Base-by-base conservation (phyloP, 192 early-diverging fungal genomes). In the Mycoemilia scoparia region DNA sequence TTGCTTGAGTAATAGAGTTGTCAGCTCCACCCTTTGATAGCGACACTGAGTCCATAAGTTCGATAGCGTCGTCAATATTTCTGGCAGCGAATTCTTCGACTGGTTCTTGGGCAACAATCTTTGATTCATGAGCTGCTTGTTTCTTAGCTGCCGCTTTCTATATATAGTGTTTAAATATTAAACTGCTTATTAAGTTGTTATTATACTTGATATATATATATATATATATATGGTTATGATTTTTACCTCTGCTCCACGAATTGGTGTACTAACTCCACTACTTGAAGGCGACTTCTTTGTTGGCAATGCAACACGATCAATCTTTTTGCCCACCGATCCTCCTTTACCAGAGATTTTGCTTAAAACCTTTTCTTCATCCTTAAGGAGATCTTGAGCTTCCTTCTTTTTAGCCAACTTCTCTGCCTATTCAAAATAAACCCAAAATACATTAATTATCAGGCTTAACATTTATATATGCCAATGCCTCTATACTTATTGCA, bases 31-130 rank as follows among this genome's bases (percentile, higher is more conserved):
- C 34, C 2, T 37, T 38, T 2, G 49, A 3, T 10, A 34, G 43
- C 5, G 52, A 43, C 16, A 71, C 33, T 2, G 66, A 27, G 15
- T 67, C 57, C 39, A 95, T 45, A 2, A 88, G 67, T 38, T 82
- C 73, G 4, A 95, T 53, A 9, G 86, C 86, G 41, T 77, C 82
- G 49, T 95, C 86, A 46, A 95, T 70, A 34, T 80, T 82, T 16
- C 64, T 65, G 2, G 89, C 86, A 1, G 76, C 61, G 53, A 69
- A 88, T 34, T 73, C 65, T 15, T 78, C 75, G 16, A 83, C 59
- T 0, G 32, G 35, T 16, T 20, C 10, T 25, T 7, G 9, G 3
- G 24, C 41, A 5, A 3, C 26, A 23, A 22, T 30, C 21, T 24
- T 33, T 24, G 20, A 19, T n/a, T 32, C 33, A 7, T 37, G 36